Evolutionary conservation across 2,329 filamentous ascomycete genomes (phyloP), one percentile per base, ranked within the genome.

Genomic region (Salinomyces thailandicus): DNA sequence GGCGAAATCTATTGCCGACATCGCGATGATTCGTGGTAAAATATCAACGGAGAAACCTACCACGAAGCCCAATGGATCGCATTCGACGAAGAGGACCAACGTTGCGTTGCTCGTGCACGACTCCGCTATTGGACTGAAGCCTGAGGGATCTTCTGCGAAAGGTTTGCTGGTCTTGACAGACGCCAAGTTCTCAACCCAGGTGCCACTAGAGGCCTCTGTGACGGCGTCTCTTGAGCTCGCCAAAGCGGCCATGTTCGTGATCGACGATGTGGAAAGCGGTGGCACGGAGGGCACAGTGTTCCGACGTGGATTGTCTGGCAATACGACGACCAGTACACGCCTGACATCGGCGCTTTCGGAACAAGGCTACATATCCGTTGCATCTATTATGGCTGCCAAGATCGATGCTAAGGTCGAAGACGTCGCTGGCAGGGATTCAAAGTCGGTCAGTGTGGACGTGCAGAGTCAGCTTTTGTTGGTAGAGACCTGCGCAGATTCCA

Each of bases 401-500:
- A 73, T 77, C 1, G 64, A 66, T 2, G 68, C 91, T 2, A 73
- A 75, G 31, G 66, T 87, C 9, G 62, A 67, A 15, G 66, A 69
- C 27, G 67, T 67, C 2, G 65, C 66, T 1, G 71, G 77, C 22
- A 74, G 71, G 1, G 73, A 70, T 1, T 69, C 77, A 18, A 81
- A 79, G 45, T 73, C 76, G 27, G 61, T 95, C 11, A 80, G 91
- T 47, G 70, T 95, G 1, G 84, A 93, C 45, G 65, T 96, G 31
- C 77, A 77, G 42, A 87, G 94, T 52, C 81, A 93, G 46, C 69
- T 98, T 1, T 69, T 98, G 36, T 79, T 98, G 20, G 64, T 98
- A 5, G 91, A 98, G 60, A 93, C 87, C 1, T 98, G 93, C 52
- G 91, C 91, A 18, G 91, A 98, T 60, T 98, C 91, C 2, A 96